Base-by-base conservation (phyloP, 108 stramenopile species). In the Parietichytrium sp. region DNA sequence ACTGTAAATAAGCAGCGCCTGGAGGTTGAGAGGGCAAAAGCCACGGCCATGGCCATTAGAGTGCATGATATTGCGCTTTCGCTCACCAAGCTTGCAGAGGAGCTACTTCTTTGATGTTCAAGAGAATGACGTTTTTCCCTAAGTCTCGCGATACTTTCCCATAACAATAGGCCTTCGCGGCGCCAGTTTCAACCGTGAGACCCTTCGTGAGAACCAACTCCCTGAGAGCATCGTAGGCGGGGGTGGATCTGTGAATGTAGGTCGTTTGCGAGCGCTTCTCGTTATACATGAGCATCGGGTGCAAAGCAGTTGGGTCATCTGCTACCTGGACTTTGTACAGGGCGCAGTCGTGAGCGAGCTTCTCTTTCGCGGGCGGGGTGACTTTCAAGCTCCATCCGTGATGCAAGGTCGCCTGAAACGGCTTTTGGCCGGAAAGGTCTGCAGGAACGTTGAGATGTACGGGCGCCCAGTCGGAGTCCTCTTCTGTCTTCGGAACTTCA, bases 281-380 rank as follows among this genome's bases (percentile, higher is more conserved):
- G 45, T 72, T 42, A 72, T 72, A 72, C 33, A 45, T 15, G 42
- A 72, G 61, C 61, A 72, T 72, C 6, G 61, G 61, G 38, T 7
- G 6, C 23, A 12, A 6, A 13, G 29, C 42, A 12, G 61, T 25
- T n/a, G 13, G 16, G 7, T n/a, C 25, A 10, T 45, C 6, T 16
- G 61, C 61, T 6, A 72, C 42, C 61, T 72, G 61, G 33, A 72
- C 61, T 42, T 72, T 72, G n/a, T n/a, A n/a, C n/a, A n/a, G n/a
- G n/a, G n/a, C n/a, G 33, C 33, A 72, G 20, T 45, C 45, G n/a
- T 23, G 36, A 0, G 61, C 61, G 6, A 72, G 38, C 10, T 16
- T 25, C 38, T 33, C 61, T 36, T 33, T 45, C n/a, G 42, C 61
- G 13, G 20, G n/a, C 8, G 61, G 61, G 61, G 36, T 42, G 3